These are phyloP conservation scores for Dendrobium nobile DNA, from an alignment of 106 monocot species.

Conservation along the genomic window DNA sequence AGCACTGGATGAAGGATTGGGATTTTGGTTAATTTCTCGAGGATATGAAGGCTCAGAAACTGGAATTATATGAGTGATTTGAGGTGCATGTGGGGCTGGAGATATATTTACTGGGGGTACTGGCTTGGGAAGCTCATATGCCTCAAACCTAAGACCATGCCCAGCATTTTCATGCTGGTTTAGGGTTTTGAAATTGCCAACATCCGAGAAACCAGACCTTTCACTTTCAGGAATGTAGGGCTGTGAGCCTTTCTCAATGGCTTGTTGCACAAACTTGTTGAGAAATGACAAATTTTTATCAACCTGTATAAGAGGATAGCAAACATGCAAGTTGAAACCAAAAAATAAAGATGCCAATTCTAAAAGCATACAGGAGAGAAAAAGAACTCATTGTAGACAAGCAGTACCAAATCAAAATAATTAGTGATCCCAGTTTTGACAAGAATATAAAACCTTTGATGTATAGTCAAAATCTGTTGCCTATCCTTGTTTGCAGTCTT, in stretches of 20 bases:
- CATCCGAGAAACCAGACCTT: conserved; percentile 36
- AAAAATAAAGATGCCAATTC: no score
- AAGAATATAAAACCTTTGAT: neutral
- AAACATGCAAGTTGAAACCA: neutral
- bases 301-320: conserved; percentile 33
- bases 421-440: neutral
- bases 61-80: conserved; percentile 41
- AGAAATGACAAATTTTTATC: conserved; percentile 79
- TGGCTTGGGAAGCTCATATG: conserved; percentile 88
- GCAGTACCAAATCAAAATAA: neutral
- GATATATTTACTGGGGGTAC: conserved; percentile 13
- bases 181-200: conserved; percentile 35
- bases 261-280: conserved; percentile 47
- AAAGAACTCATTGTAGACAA: neutral
- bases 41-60: conserved; percentile 28
- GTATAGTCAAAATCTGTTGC: neutral
- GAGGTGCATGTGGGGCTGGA: conserved; percentile 18
- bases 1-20: conserved; percentile 16
- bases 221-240: conserved; percentile 84
- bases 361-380: neutral
- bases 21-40: conserved; percentile 31
- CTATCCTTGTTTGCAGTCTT: neutral
- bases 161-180: conserved; percentile 51
- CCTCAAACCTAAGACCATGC: conserved; percentile 78
- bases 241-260: conserved; percentile 72